Evolutionary conservation across 2,329 filamentous ascomycete species (phyloP).

Genomic region (Penicillium olsonii): DNA sequence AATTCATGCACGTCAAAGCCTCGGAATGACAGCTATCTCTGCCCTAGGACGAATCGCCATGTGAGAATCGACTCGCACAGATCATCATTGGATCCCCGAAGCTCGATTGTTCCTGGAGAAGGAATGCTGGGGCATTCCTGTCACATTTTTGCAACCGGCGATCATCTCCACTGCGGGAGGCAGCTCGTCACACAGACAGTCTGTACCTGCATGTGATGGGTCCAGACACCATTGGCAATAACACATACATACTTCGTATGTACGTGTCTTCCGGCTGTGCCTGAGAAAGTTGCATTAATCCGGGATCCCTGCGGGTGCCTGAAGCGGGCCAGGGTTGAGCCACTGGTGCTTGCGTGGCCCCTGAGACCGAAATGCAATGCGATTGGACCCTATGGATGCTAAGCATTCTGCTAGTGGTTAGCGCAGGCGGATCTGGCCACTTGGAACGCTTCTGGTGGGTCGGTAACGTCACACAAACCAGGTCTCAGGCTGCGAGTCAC

Average conservation of each 20-base stretch:
- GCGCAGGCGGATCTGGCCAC: conserved; percentile 12
- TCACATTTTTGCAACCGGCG: conserved; percentile 16
- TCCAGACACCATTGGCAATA: not conserved
- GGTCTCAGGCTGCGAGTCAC: conserved; percentile 4
- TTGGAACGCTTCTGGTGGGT: conserved; percentile 5
- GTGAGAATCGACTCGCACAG: not conserved
- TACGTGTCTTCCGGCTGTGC: not conserved
- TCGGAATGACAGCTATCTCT: not conserved
- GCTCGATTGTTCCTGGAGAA: conserved; percentile 11
- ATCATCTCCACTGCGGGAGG: conserved; percentile 8
- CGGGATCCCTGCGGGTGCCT: conserved; percentile 11
- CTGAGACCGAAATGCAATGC: not conserved
- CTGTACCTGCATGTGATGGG: conserved; percentile 12
- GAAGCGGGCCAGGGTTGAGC: conserved; percentile 13
- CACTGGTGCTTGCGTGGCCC: conserved; percentile 23
- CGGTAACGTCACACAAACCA: conserved; percentile 22
- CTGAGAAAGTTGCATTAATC: not conserved
- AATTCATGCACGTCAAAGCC: too few relatives aligned
- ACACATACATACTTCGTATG: too few relatives aligned
- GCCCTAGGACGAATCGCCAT: not conserved
- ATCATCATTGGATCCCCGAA: not conserved
- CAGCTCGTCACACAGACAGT: not conserved
- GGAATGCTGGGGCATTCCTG: conserved; percentile 16
- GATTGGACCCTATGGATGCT: conserved; percentile 19
- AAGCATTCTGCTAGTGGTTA: conserved; percentile 22